Evolutionary conservation across 768 basidiomycete species (phyloP).

Genomic region (Royoungia palumana): DNA sequence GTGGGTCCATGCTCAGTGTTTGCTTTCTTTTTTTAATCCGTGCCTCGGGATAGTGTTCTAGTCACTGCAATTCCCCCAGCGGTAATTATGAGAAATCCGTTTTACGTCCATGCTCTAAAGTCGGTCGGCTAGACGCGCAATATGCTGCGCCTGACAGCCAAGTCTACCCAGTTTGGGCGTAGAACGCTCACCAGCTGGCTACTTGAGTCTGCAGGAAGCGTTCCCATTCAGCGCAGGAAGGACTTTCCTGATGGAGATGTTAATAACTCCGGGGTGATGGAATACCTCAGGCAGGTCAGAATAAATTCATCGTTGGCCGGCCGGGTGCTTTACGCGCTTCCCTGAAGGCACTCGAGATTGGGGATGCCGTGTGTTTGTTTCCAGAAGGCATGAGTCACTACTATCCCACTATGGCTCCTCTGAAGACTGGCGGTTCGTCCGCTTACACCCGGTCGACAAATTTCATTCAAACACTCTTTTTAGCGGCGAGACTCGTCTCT

Average conservation of each 20-base stretch:
- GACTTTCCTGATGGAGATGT: slow-evolving; percentile 53
- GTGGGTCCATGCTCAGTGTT: slow-evolving; percentile 40
- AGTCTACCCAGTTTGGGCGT: slow-evolving; percentile 81
- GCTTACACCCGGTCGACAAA: background rate
- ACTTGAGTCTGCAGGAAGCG: slow-evolving; percentile 83
- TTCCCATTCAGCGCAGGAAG: slow-evolving; percentile 76
- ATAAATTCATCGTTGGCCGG: background rate
- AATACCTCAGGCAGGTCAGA: slow-evolving; percentile 59
- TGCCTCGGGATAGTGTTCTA: slow-evolving; percentile 48
- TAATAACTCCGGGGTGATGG: slow-evolving; percentile 72
- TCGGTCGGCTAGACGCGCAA: slow-evolving; percentile 54
- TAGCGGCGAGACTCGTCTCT: slow-evolving; percentile 79
- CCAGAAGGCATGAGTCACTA: slow-evolving; percentile 87
- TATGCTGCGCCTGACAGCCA: slow-evolving; percentile 82
- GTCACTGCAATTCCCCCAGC: slow-evolving; percentile 69
- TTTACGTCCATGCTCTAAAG: slow-evolving; percentile 3
- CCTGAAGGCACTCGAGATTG: slow-evolving; percentile 58
- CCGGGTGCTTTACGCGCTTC: slow-evolving; percentile 5
- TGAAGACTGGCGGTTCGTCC: slow-evolving; percentile 77
- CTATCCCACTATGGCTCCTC: slow-evolving; percentile 80
- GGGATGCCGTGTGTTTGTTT: slow-evolving; percentile 80
- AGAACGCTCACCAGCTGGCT: slow-evolving; percentile 88
- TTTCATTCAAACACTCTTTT: background rate
- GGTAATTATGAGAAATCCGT: slow-evolving; percentile 36
- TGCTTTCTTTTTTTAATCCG: background rate